Percentiles rank a stretch among this genome's conserved stretches.
Evolutionary conservation across 2,329 filamentous ascomycete genomes (phyloP).

Genomic region (Xylariaceae sp.): DNA sequence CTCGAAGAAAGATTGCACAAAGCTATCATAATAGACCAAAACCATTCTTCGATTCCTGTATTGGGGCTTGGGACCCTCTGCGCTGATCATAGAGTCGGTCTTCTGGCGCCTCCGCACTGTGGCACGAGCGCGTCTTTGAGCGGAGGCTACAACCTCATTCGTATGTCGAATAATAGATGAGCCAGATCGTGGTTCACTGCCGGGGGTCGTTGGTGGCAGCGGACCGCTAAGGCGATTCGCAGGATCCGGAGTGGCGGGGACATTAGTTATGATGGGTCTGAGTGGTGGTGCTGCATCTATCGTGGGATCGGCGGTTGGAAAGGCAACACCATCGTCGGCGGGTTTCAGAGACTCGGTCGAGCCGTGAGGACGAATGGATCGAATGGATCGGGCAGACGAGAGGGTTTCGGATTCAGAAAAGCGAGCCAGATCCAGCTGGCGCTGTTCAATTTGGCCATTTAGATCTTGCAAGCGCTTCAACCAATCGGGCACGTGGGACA

Average conservation of each 20-base stretch:
- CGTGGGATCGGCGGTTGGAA: slow-evolving; percentile 15
- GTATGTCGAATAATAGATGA: slow-evolving; percentile 38
- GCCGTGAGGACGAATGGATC: slow-evolving; percentile 47
- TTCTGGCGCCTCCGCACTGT: slow-evolving; percentile 48
- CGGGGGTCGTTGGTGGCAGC: slow-evolving; percentile 29
- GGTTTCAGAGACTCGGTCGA: slow-evolving; percentile 53
- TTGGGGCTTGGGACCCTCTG: slow-evolving; percentile 43
- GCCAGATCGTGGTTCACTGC: slow-evolving; percentile 34
- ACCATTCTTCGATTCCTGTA: slow-evolving; percentile 72
- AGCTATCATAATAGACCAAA: slow-evolving; percentile 88
- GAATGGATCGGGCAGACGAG: slow-evolving; percentile 39
- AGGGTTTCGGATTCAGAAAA: slow-evolving; percentile 34
- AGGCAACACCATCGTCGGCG: slow-evolving; percentile 39
- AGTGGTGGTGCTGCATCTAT: slow-evolving; percentile 11
- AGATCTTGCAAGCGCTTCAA: slow-evolving; percentile 55
- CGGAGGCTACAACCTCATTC: slow-evolving; percentile 42
- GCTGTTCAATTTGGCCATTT: slow-evolving; percentile 56
- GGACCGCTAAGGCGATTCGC: slow-evolving; percentile 20
- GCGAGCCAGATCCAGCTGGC: slow-evolving; percentile 57
- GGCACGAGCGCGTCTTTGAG: slow-evolving; percentile 44
- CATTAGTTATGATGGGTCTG: slow-evolving; percentile 5
- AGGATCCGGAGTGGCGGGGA: slow-evolving; percentile 15
- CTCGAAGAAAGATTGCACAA: slow-evolving; percentile 79
- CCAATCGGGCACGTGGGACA: slow-evolving; percentile 57
- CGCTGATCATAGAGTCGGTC: slow-evolving; percentile 50